A percentile compares a stretch with the other conserved stretches of the same genome.
phyloP scores from a whole-genome alignment of 2,329 filamentous ascomycete species.

The Penicillium verrucosum region DNA sequence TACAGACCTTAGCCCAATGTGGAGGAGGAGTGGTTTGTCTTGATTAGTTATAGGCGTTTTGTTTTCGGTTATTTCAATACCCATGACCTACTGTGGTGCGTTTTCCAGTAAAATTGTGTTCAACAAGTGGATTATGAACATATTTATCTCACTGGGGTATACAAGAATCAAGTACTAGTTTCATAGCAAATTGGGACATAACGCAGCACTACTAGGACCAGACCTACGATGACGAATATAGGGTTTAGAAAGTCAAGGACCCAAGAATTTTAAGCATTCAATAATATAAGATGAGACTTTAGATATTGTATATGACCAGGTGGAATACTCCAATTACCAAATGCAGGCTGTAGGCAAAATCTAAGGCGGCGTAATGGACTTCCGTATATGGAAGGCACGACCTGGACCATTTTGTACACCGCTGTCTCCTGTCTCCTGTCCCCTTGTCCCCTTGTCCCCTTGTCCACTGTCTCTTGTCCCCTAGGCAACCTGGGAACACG shows the following conservation, averaged over 20 bases:
- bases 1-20: neutral
- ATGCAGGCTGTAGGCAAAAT: neutral
- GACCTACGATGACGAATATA: neutral
- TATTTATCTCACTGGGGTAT: neutral
- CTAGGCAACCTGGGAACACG: too few species aligned
- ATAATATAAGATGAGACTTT: too few species aligned
- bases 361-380: neutral
- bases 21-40: neutral
- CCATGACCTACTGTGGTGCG: neutral
- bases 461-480: too few species aligned
- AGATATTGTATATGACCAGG: neutral
- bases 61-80: neutral
- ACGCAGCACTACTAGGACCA: too few species aligned
- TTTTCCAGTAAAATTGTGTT: neutral
- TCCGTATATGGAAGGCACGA: neutral
- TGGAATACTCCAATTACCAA: too few species aligned
- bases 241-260: neutral
- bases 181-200: neutral
- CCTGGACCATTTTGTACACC: neutral
- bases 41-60: neutral
- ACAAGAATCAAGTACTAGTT: neutral
- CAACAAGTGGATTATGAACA: neutral
- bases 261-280: neutral
- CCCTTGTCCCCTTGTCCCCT: too few species aligned
- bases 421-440: too few species aligned